Percentiles rank a stretch among this genome's conserved stretches.
These are phyloP conservation scores for Aegle marmelos DNA, from an alignment of 345 rosid genomes.

Conservation along the genomic window DNA sequence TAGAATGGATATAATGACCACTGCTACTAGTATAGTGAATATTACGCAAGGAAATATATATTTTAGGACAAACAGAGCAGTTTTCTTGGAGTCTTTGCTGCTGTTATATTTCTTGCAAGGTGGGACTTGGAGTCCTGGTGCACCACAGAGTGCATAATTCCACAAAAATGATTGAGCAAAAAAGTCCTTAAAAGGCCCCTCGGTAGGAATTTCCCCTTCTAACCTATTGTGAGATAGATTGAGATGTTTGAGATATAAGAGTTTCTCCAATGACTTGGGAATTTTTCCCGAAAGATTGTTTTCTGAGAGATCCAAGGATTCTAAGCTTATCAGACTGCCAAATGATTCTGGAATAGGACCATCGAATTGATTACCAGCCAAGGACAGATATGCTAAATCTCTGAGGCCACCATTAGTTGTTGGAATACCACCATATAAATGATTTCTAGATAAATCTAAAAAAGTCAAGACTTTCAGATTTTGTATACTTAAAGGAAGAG, in stretches of 20 bases:
- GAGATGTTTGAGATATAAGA: background rate
- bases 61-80: background rate
- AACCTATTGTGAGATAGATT: background rate
- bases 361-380: too few relatives aligned
- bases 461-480: too few relatives aligned
- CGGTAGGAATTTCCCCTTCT: background rate
- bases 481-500: too few relatives aligned
- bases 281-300: background rate
- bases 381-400: background rate
- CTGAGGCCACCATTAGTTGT: background rate
- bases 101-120: background rate
- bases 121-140: background rate
- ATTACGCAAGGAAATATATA: too few relatives aligned
- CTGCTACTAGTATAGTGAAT: too few relatives aligned
- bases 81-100: background rate
- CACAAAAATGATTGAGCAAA: background rate
- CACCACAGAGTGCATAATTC: background rate
- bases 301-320: background rate
- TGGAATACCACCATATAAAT: background rate
- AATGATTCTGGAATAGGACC: background rate
- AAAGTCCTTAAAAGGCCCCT: background rate
- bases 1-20: too few relatives aligned
- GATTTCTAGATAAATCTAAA: too few relatives aligned
- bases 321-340: background rate
- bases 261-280: background rate